Base-by-base conservation (phyloP, 805 yeast genomes). In the Wickerhamomyces ciferrii region DNA sequence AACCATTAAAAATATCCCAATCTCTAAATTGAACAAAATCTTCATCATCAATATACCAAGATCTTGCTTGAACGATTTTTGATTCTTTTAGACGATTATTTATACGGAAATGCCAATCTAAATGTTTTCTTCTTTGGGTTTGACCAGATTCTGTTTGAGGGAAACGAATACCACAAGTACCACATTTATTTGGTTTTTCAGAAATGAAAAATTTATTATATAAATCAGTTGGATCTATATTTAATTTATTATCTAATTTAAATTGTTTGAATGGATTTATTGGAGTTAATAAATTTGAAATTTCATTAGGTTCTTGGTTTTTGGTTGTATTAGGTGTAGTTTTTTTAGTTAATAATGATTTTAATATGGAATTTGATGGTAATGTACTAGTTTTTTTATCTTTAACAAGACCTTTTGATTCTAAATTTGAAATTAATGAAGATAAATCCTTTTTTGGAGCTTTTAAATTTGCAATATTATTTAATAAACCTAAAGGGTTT, bases 51-150 rank as follows among this genome's bases (percentile, higher is more conserved):
- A 90, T 66, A 62, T 82, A 91, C 96, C 96, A 91, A 54, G 82
- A 76, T 56, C 97, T 71, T 38, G 87, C 83, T 60, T 87, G 91
- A 39, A 84, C 81, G 37, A 59, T 53, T 24, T 62, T 59, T 25
- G 77, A 76, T 47, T 73, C 76, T 40, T 79, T 78, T 42, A 87
- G 70, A 56, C 85, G 83, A 61, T 87, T 88, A 64, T 89, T 92
- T 39, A 88, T 85, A 56, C 98, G 78, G 70, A 89, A 90, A 70
- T 92, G 98, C 97, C 97, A 92, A 65, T 92, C 99, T 53, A 89
- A 69, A 66, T 94, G 99, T 17, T 78, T 72, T 43, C 83, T 78
- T 48, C 77, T 76, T 42, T 67, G 66, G 6, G 65, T 65, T 35
- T 65, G 67, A 15, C 89, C 95, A 42, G 72, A 76, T 2, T 65